Conservation (phyloP, 225 moss, liverwort and hornwort species). For the Polytrichum commune region DNA sequence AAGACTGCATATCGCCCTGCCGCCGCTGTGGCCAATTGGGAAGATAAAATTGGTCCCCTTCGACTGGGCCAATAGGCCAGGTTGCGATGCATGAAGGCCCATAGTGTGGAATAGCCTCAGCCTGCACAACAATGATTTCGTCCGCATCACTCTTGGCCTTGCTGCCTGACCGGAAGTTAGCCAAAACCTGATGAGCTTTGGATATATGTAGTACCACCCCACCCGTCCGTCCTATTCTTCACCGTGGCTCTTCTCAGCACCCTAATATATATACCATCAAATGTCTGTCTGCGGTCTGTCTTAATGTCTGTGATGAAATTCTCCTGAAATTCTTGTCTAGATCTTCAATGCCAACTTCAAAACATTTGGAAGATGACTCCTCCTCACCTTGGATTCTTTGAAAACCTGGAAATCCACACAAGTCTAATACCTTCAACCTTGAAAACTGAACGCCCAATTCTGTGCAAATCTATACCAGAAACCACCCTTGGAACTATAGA, state of each 20-base stretch:
- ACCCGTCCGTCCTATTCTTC: neutral
- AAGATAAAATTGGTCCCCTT: conserved; percentile 1
- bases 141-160: conserved; percentile 23
- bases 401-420: no score
- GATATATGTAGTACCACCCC: neutral
- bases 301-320: neutral
- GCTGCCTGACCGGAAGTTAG: neutral
- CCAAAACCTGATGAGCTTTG: neutral
- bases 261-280: neutral
- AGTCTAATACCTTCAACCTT: no score
- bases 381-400: no score
- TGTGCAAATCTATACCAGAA: neutral
- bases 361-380: no score
- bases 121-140: conserved; percentile 25
- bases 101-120: conserved; percentile 10
- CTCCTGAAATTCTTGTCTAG: no score
- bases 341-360: no score
- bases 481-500: neutral
- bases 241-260: neutral
- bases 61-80: conserved; percentile 4
- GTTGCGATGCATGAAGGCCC: conserved; percentile 5
- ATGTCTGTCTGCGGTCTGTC: neutral
- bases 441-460: no score
- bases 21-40: conserved; percentile 2
- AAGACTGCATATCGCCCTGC: neutral